phyloP scores from a whole-genome alignment of 2,329 filamentous ascomycete genomes.

The Exophiala dermatitidis region DNA sequence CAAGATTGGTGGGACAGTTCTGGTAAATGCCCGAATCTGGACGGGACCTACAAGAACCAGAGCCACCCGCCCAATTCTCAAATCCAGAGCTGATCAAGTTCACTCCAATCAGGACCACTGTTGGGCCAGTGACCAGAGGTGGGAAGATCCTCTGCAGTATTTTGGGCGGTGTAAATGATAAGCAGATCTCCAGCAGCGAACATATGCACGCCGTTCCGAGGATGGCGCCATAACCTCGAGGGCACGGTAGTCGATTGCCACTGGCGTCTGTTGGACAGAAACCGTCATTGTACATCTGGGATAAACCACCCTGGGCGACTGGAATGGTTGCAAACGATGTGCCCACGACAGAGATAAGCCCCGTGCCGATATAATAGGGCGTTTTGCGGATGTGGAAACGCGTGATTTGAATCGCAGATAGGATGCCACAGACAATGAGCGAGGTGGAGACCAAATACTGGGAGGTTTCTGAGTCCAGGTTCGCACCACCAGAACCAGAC shows the following conservation, averaged over 20 bases:
- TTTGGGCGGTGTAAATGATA: conserved; percentile 66
- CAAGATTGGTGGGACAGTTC: conserved; percentile 52
- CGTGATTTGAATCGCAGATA: conserved; percentile 70
- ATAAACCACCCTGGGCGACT: conserved; percentile 62
- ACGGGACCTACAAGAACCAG: conserved; percentile 39
- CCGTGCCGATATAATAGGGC: conserved; percentile 70
- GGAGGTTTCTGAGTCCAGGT: conserved; percentile 53
- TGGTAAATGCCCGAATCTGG: conserved; percentile 42
- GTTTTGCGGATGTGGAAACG: conserved; percentile 66
- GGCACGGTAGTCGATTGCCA: conserved; percentile 64
- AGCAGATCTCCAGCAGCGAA: conserved; percentile 61
- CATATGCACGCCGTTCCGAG: conserved; percentile 62
- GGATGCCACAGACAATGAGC: conserved; percentile 68
- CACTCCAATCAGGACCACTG: conserved; percentile 65
- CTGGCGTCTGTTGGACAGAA: conserved; percentile 54
- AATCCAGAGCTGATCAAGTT: conserved; percentile 65
- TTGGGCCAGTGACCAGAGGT: conserved; percentile 68
- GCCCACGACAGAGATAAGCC: conserved; percentile 70
- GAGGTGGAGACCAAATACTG: conserved; percentile 75
- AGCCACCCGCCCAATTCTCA: conserved; percentile 70
- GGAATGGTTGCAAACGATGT: conserved; percentile 72
- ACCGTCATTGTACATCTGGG: conserved; percentile 67
- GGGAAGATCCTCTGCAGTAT: conserved; percentile 67
- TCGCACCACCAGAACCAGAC: conserved; percentile 49
- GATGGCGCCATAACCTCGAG: conserved; percentile 67